Percentiles rank a stretch among this genome's conserved stretches.
phyloP scores from a whole-genome alignment of 768 basidiomycete genomes.

The Pleurotus citrinopileatus region DNA sequence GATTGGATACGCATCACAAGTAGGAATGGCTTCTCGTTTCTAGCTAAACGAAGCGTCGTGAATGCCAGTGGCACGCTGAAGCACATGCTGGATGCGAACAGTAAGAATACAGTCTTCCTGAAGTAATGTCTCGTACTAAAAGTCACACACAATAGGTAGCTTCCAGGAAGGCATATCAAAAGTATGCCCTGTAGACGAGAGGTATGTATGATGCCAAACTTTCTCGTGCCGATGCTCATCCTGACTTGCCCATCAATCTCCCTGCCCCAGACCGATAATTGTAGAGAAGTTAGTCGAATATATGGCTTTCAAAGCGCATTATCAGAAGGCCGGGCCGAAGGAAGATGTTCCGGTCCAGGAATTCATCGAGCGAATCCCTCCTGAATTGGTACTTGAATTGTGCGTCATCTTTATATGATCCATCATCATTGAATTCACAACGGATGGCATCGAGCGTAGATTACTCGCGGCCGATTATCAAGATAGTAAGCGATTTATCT shows the following conservation, averaged over 20 bases:
- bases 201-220: conserved; percentile 39
- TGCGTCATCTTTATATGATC: conserved; percentile 37
- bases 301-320: conserved; percentile 80
- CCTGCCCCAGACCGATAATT: conserved; percentile 31
- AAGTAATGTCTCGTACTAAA: too few relatives aligned
- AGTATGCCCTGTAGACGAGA: conserved; percentile 66
- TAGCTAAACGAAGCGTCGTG: conserved; percentile 74
- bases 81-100: conserved; percentile 73
- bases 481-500: conserved; percentile 3
- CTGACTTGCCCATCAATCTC: too few relatives aligned
- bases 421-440: conserved; percentile 2
- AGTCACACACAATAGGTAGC: conserved; percentile 42
- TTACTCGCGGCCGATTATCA: conserved; percentile 14
- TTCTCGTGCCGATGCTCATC: too few relatives aligned
- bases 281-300: conserved; percentile 90
- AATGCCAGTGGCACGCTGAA: conserved; percentile 78
- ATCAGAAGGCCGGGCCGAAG: conserved; percentile 54
- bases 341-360: conserved; percentile 40
- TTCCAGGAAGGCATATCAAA: conserved; percentile 76
- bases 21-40: conserved; percentile 77
- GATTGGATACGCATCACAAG: conserved; percentile 80
- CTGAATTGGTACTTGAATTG: conserved; percentile 89
- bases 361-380: conserved; percentile 63
- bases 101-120: conserved; percentile 34
- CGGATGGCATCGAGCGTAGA: not conserved